Base-by-base conservation (phyloP, 768 basidiomycete species). In the Rhodotorula kratochvilovae region DNA sequence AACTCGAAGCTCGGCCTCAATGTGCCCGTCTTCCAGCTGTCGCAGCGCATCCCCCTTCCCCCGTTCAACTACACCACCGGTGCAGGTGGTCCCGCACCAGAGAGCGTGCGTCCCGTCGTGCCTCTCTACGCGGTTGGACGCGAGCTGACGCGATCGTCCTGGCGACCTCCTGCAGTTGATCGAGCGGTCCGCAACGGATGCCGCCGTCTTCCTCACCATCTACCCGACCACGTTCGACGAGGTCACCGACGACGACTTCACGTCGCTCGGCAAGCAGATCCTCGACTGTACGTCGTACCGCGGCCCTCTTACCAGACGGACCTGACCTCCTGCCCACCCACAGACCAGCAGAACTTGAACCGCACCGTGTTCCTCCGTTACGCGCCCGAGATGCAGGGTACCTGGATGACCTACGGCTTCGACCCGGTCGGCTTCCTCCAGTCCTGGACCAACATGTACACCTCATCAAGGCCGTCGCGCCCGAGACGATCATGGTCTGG, bases 331-430 rank as follows among this genome's bases (percentile, higher is more conserved):
- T 39, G 21, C 43, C 57, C 12, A 25, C 65, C 72, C 67, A n/a
- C 58, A 59, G 58, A 77, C 69, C 72, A 77, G 57, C 53, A 50
- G 25, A 76, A 70, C 62, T 55, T 64, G 39, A 76, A 78, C 43
- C 71, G 78, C 29, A 72, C 73, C 39, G 71, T 72, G 45, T 79
- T 76, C 75, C 68, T 79, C 4, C 73, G 78, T 29, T 79, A 75
- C 69, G 78, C 76, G 29, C 78, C 78, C 33, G 78, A 79, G 57
- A 79, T 79, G 78, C 76, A 79, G 48, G 78, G 78, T 17, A 61
- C 42, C 16, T 79, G 78, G 78, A 65, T 71, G 66, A n/a, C 43
- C 23, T 79, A 76, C 69, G 75, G 75, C 29, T 58, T 61, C 39
- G 70, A 76, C 61, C 78, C 78, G 25, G 72, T 66, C 27, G 72